Percentiles rank a stretch among this genome's conserved stretches.
Evolutionary conservation across 2,329 filamentous ascomycete genomes (phyloP).

Genomic region (Botrytis fragariae): DNA sequence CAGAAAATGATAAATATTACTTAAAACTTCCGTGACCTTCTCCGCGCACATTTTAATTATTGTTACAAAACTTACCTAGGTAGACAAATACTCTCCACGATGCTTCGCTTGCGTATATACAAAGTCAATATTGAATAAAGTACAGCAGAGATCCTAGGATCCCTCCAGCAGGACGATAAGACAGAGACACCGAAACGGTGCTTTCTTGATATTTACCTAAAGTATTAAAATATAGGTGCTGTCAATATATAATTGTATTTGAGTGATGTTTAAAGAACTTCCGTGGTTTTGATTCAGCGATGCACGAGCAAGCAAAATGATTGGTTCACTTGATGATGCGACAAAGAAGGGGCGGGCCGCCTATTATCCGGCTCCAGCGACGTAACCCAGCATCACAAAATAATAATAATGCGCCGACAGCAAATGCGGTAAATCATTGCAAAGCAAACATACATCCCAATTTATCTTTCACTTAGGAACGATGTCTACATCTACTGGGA

Average conservation of each 20-base stretch:
- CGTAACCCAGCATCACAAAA: constrained; percentile 14
- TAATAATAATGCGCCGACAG: not conserved
- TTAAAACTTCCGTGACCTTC: not conserved
- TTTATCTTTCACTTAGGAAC: not conserved
- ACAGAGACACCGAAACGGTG: too few relatives aligned
- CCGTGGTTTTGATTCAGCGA: not conserved
- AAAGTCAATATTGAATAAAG: not conserved
- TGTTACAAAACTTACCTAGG: not conserved
- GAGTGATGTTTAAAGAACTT: not conserved
- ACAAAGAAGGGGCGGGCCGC: constrained; percentile 13
- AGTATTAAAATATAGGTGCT: not conserved
- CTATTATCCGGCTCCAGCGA: constrained; percentile 18
- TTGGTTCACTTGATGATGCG: not conserved
- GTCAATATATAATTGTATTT: not conserved
- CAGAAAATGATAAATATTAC: constrained; percentile 4
- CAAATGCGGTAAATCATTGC: constrained; percentile 6
- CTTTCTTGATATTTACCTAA: too few relatives aligned
- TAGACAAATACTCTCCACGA: not conserved
- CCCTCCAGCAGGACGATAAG: not conserved
- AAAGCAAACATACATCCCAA: not conserved
- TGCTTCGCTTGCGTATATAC: not conserved
- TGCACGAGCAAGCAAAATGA: not conserved
- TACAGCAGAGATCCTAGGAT: not conserved
- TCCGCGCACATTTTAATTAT: too few relatives aligned
- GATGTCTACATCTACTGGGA: constrained; percentile 29